Evolutionary conservation across 768 basidiomycete genomes (phyloP), one percentile per base, ranked within the genome.

Genomic region (Macrolepiota albuminosa): DNA sequence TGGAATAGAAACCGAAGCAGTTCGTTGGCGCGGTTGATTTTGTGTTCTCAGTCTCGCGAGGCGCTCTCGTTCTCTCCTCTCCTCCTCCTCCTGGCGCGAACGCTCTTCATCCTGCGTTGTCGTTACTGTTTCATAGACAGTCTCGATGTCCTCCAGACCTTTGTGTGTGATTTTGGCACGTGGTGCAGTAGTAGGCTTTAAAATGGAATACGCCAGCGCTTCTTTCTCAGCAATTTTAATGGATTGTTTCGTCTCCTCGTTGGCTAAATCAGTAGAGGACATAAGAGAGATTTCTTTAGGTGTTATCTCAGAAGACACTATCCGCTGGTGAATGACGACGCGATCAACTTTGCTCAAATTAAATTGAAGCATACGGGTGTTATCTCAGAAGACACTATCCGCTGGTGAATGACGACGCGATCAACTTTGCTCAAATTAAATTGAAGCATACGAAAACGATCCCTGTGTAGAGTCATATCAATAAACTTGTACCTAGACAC

Each of bases 151-250:
- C 77, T 95, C 88, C 62, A 95, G 74, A 55, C 93, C 93, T 74
- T 96, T 96, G 78, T 95, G 93, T 31, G 93, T 96, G 61, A 93
- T 89, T 72, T 95, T 95, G 37, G 82, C 81, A 66, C 81, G 79
- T 56, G 93, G 90, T 26, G 83, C 80, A 9, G 77, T 75, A 9
- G 83, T 78, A 72, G 88, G 90, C 69, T 85, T 82, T 61, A 95
- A 75, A 65, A 95, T 95, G 8, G 92, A 92, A 71, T 93, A 87
- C 70, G 86, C 88, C 66, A 96, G 75, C 1, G 91, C 85, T 73
- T 91, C 91, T 67, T 91, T 81, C 70, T 93, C 89, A 26, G 89
- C 88, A 51, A 84, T 83, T 69, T 86, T 89, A 69, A 93, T 94
- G 55, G 88, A 86, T 69, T 89, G 82, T 70, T 92, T 86, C 59